phyloP scores from a whole-genome alignment of 2,329 filamentous ascomycete species.

The Fulvia fulva region DNA sequence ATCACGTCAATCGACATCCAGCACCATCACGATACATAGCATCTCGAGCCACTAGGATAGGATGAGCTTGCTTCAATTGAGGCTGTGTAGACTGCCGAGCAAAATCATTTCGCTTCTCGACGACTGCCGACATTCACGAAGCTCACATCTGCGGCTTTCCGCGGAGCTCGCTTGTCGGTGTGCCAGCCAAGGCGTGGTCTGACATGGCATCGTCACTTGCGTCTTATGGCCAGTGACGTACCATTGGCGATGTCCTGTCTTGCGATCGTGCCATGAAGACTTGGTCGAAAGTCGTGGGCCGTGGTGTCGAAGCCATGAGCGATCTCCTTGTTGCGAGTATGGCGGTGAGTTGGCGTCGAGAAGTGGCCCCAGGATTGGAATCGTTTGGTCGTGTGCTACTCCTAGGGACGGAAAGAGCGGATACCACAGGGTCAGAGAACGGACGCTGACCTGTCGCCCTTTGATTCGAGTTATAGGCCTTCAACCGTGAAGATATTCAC shows the following conservation, averaged over 20 bases:
- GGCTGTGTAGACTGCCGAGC: not conserved
- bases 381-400: not conserved
- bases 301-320: not conserved
- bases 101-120: not conserved
- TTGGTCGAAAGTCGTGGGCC: not conserved
- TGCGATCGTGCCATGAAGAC: not conserved
- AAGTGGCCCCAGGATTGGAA: not conserved
- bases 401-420: not conserved
- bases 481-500: not conserved
- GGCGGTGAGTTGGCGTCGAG: not conserved
- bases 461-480: not conserved
- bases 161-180: not conserved
- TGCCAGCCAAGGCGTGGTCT: not conserved
- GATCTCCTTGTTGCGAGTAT: not conserved
- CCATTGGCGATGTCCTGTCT: not conserved
- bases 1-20: no score
- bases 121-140: not conserved
- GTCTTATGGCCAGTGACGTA: not conserved
- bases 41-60: not conserved
- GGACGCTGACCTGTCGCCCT: not conserved
- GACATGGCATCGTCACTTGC: not conserved
- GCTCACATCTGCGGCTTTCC: not conserved
- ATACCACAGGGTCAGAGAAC: not conserved
- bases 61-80: not conserved
- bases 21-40: no score